Conservation (phyloP, 176 grass and related monocot genomes). For the Themeda triandra region DNA sequence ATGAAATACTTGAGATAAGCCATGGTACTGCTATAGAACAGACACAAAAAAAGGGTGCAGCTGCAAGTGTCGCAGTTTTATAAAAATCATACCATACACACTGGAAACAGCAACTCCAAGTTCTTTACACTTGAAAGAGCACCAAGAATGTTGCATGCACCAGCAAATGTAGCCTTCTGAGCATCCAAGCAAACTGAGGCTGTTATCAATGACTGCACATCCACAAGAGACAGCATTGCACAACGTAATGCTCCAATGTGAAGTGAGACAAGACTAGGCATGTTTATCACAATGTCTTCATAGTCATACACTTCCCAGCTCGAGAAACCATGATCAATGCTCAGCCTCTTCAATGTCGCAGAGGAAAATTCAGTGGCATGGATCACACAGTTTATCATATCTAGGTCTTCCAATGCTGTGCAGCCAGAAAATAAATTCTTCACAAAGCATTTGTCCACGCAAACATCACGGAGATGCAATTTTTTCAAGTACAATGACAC, state of each 20-base stretch:
- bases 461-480: not conserved
- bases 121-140: no score
- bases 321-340: no score
- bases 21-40: no score
- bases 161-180: no score
- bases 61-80: no score
- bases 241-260: not conserved
- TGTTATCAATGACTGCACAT: not conserved
- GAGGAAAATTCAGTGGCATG: not conserved
- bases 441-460: not conserved
- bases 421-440: conserved; percentile 5
- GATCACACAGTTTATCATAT: not conserved
- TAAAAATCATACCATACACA: no score
- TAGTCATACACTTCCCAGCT: no score
- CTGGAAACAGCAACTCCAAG: no score
- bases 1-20: no score
- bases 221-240: not conserved
- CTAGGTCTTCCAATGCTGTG: not conserved
- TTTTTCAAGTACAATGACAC: not conserved
- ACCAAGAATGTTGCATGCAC: no score
- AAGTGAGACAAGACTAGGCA: not conserved
- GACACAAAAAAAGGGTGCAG: no score
- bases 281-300: not conserved
- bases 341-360: not conserved
- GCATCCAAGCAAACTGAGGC: no score